A percentile compares a stretch with the other conserved stretches of the same genome.
These are phyloP conservation scores for Aspergillus sp. DNA, from an alignment of 2,329 filamentous ascomycete genomes.

Conservation along the genomic window DNA sequence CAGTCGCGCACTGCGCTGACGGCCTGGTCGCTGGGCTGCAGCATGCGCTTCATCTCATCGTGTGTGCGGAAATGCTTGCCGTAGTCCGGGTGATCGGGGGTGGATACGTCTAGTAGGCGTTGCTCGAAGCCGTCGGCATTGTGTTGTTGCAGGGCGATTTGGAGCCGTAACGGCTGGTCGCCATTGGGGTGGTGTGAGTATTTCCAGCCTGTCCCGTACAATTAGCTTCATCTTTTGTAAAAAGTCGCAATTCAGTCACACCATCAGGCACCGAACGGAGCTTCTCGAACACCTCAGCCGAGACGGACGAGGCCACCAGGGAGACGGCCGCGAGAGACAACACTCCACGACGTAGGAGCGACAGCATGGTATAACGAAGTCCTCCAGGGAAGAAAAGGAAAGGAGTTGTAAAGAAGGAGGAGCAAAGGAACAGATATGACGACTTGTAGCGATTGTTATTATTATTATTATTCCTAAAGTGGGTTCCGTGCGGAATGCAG, in stretches of 20 bases:
- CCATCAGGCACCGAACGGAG: conserved; percentile 28
- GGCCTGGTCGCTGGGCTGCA: conserved; percentile 37
- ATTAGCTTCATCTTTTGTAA: neutral
- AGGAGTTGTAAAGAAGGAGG: no score
- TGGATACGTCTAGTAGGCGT: conserved; percentile 43
- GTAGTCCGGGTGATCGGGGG: conserved; percentile 41
- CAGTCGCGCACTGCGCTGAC: conserved; percentile 38
- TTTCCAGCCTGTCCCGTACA: conserved; percentile 22
- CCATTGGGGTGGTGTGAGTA: conserved; percentile 19
- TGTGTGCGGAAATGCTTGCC: conserved; percentile 42
- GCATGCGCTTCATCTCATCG: conserved; percentile 43
- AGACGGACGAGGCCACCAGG: conserved; percentile 19
- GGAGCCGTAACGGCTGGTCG: conserved; percentile 22
- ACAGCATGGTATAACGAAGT: conserved; percentile 14
- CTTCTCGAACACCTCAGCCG: conserved; percentile 29
- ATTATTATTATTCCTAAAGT: no score
- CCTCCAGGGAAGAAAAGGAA: no score
- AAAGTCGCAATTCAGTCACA: conserved; percentile 6
- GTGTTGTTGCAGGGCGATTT: conserved; percentile 30
- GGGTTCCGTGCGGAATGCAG: no score
- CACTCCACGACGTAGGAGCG: conserved; percentile 17
- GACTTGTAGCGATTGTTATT: no score
- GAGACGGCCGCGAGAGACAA: conserved; percentile 24
- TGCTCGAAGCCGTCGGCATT: conserved; percentile 35
- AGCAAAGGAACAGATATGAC: no score